Evolutionary conservation across 1,284 basidiomycete genomes (phyloP).

Genomic region (Cryptococcus sp.): DNA sequence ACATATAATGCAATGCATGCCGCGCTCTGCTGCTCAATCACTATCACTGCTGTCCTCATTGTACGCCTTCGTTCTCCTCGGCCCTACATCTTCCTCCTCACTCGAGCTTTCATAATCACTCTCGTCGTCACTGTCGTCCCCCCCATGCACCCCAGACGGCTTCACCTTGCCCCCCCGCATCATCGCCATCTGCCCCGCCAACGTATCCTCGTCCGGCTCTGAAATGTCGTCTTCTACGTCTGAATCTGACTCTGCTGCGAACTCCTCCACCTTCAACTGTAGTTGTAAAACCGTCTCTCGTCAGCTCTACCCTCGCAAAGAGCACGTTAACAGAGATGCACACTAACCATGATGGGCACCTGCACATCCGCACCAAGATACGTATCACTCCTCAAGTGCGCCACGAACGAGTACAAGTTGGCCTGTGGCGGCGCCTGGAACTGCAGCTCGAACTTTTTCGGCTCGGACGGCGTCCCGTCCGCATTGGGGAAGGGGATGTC

Average conservation of each 20-base stretch:
- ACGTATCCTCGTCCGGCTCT: conserved; percentile 88
- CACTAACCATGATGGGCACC: conserved; percentile 66
- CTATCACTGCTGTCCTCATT: conserved; percentile 37
- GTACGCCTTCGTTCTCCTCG: conserved; percentile 27
- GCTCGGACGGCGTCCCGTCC: conserved; percentile 59
- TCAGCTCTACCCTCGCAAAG: neutral
- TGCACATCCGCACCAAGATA: conserved; percentile 78
- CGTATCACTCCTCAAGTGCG: conserved; percentile 80
- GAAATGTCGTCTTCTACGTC: conserved; percentile 79
- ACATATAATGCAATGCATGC: neutral
- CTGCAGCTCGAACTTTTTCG: conserved; percentile 80
- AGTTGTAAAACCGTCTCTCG: neutral
- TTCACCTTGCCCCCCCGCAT: conserved; percentile 92
- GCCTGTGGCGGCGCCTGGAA: conserved; percentile 90
- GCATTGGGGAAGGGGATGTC: conserved; percentile 70
- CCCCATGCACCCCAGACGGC: conserved; percentile 51
- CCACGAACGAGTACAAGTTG: conserved; percentile 85
- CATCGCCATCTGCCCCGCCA: conserved; percentile 97
- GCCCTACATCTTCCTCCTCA: conserved; percentile 38
- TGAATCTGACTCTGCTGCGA: conserved; percentile 59
- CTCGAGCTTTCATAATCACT: conserved; percentile 53
- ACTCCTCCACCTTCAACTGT: conserved; percentile 78
- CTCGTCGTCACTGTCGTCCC: conserved; percentile 53
- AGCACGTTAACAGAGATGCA: conserved; percentile 2
- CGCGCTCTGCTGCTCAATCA: conserved; percentile 15